Evolutionary conservation across 805 yeast genomes (phyloP), one percentile per base, ranked within the genome.

Genomic region (Spathaspora passalidarum): DNA sequence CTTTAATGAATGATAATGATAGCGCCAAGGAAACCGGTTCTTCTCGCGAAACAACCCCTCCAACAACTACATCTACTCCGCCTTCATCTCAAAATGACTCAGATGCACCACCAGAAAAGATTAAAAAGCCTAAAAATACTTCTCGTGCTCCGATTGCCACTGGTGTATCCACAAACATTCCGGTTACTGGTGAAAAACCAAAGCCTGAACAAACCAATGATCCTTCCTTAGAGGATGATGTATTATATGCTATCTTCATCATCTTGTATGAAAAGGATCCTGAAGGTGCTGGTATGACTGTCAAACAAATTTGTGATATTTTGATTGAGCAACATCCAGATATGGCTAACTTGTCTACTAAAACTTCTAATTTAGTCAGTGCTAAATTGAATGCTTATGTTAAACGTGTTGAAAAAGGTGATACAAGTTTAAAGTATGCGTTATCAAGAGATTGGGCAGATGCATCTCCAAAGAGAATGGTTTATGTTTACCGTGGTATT

Each of bases 371-470:
- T 60, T 65, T 87, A 53, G 91, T 87, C 2, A 79, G 87, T 53
- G 96, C 96, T 16, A 87, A 87, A 61, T 69, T 87, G 54, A 87
- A 87, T 61, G 94, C 94, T 16, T 87, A 87, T 59, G 94, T 87
- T 40, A 87, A 87, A 61, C 78, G 91, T 56, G 86, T 87, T 23
- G 95, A 87, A 60, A 86, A 86, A 59, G 94, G 94, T 53, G 95
- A 87, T 61, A 74, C 81, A 50, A 76, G 80, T 37, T 72, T 87
- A 56, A 77, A 78, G 47, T 87, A 87, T 62, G 88, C 92, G 16
- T 67, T 87, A 37, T 82, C 89, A 1, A 79, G 96, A 66, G 94
- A 87, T 63, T 87, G 96, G 96, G 92, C 95, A 2, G 92, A 86
- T 62, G 89, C 92, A 14, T 82, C 89, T 2, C 96, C 96, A 43